Percentiles rank a stretch among this genome's conserved stretches.
phyloP scores from a whole-genome alignment of 225 moss, liverwort and hornwort genomes.

The Asterella californica region DNA sequence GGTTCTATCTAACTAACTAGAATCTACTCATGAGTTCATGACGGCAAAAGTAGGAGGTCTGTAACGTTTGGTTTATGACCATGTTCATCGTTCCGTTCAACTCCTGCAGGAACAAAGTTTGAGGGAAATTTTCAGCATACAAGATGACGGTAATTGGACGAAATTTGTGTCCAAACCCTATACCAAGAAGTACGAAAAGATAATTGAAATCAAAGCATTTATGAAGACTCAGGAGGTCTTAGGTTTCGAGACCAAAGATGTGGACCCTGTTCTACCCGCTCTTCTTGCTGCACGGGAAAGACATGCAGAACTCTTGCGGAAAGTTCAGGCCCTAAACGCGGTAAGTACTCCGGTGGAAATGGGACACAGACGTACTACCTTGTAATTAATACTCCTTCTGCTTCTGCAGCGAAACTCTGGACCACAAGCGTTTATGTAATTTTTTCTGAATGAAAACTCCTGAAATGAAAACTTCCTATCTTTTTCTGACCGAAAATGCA shows the following conservation, averaged over 20 bases:
- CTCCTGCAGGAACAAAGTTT: constrained; percentile 56
- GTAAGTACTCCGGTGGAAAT: constrained; percentile 28
- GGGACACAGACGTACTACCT: too few species aligned
- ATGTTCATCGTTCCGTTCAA: neutral
- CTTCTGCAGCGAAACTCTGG: neutral
- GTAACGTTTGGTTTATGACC: neutral
- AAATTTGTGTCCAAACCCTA: constrained; percentile 71
- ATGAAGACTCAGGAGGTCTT: constrained; percentile 59
- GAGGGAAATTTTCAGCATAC: constrained; percentile 70
- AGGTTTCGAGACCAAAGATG: constrained; percentile 40
- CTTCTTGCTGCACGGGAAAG: constrained; percentile 50
- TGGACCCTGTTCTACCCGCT: constrained; percentile 64
- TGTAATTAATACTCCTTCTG: neutral
- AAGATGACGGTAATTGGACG: constrained; percentile 50
- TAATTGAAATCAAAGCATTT: constrained; percentile 84
- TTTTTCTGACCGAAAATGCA: neutral
- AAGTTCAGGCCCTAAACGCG: constrained; percentile 68
- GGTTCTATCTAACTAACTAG: too few species aligned
- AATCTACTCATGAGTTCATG: neutral
- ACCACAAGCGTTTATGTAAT: neutral
- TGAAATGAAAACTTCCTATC: too few species aligned
- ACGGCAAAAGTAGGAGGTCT: neutral
- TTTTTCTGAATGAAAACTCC: neutral
- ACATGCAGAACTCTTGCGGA: constrained; percentile 57
- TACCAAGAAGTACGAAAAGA: constrained; percentile 71